Conservation (phyloP, 805 yeast species). For the Debaryomyces prosopidis region DNA sequence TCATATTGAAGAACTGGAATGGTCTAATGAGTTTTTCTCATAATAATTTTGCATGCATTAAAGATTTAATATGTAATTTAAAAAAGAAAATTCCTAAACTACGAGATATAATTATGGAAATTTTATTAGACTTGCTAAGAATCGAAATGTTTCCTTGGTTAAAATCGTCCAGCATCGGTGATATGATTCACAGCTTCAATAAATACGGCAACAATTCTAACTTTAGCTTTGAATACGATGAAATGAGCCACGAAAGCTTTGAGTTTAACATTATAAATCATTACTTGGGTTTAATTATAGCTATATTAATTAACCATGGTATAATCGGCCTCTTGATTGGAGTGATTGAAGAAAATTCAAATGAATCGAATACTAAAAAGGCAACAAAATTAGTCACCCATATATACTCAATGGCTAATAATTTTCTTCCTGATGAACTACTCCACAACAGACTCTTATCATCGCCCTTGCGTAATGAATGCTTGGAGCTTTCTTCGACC, state of each 20-base stretch:
- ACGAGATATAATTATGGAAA: conserved; percentile 66
- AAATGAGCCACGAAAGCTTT: conserved; percentile 8
- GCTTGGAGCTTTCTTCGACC: conserved; percentile 34
- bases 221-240: conserved; percentile 12
- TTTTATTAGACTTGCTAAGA: conserved; percentile 66
- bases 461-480: conserved; percentile 11
- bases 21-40: conserved; percentile 71
- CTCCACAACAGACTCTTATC: conserved; percentile 16
- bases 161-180: conserved; percentile 21
- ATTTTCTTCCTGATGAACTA: conserved; percentile 53
- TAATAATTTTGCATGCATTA: conserved; percentile 55
- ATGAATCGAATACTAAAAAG: conserved; percentile 51
- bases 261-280: conserved; percentile 49
- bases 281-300: conserved; percentile 60
- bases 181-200: conserved; percentile 13
- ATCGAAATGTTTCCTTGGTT: conserved; percentile 61
- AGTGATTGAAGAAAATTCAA: conserved; percentile 42
- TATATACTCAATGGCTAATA: conserved; percentile 53
- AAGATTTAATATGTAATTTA: conserved; percentile 61
- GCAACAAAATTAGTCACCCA: conserved; percentile 68
- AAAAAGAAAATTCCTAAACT: conserved; percentile 55
- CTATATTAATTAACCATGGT: conserved; percentile 51
- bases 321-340: conserved; percentile 49
- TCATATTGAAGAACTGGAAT: conserved; percentile 68
- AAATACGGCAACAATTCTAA: neutral